These are phyloP conservation scores for Urostyla sp. DNA, from an alignment of 73 alveolate genomes.

Conservation along the genomic window DNA sequence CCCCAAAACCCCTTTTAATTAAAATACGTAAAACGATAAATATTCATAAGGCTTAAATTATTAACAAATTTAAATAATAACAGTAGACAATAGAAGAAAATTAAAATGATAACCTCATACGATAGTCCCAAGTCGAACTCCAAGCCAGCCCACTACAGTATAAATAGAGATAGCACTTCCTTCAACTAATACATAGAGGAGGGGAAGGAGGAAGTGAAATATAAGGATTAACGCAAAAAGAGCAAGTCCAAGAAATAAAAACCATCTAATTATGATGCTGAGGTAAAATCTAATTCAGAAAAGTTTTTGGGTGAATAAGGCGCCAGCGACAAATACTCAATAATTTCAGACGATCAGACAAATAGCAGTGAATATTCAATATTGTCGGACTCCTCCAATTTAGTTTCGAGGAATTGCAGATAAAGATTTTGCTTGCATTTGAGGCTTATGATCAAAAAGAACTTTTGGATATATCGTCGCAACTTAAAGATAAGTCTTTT, in stretches of 20 bases:
- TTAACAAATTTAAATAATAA: no score
- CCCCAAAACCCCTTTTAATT: no score
- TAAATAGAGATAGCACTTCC: neutral
- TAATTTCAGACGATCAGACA: neutral
- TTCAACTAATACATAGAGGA: neutral
- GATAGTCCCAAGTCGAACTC: no score
- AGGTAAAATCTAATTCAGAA: neutral
- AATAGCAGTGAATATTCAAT: neutral
- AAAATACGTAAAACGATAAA: no score
- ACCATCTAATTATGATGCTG: neutral
- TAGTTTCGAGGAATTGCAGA: conserved; percentile 4
- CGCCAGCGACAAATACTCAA: neutral
- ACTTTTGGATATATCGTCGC: conserved; percentile 8
- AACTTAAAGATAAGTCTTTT: neutral
- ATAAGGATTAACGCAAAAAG: neutral
- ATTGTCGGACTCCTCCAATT: conserved; percentile 1
- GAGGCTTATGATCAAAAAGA: conserved; percentile 2
- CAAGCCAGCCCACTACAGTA: no score
- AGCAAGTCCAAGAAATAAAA: neutral
- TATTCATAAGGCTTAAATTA: no score
- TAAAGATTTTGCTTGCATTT: conserved; percentile 8
- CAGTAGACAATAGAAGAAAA: no score
- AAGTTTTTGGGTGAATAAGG: neutral
- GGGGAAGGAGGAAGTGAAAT: neutral
- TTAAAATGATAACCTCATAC: no score